Conservation (phyloP, 257 asterid species). For the Ballota nigra region DNA sequence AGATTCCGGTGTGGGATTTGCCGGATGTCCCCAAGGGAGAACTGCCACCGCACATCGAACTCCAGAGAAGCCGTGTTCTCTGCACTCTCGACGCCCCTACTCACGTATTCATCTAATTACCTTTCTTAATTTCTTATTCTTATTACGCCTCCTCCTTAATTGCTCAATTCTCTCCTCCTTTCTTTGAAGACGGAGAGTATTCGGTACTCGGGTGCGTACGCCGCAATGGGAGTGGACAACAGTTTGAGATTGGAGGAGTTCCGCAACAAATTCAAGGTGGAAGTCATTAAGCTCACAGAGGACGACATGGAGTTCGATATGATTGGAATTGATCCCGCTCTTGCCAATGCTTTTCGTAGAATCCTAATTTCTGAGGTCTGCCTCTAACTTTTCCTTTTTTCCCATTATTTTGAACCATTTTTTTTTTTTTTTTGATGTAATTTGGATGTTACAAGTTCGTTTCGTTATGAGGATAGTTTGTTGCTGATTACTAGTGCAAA, state of each 20-base stretch:
- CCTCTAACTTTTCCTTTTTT: neutral
- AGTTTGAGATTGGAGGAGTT: constrained; percentile 64
- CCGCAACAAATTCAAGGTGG: constrained; percentile 62
- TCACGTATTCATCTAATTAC: constrained; percentile 36
- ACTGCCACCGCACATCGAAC: constrained; percentile 65
- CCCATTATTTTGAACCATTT: neutral
- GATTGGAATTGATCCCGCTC: constrained; percentile 85
- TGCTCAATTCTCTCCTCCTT: neutral
- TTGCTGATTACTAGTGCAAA: neutral
- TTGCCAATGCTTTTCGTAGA: constrained; percentile 92
- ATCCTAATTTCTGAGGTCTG: constrained; percentile 89
- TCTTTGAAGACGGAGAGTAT: constrained; percentile 59
- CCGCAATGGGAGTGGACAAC: constrained; percentile 83
- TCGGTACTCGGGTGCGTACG: constrained; percentile 84
- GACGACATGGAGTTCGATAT: constrained; percentile 83
- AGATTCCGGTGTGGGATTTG: constrained; percentile 78
- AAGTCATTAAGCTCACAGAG: constrained; percentile 47
- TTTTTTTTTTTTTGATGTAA: neutral
- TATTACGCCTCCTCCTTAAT: neutral
- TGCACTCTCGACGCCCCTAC: constrained; percentile 76
- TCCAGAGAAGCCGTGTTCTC: constrained; percentile 66
- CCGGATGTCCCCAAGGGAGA: constrained; percentile 77
- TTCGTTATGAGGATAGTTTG: neutral
- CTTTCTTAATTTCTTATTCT: neutral
- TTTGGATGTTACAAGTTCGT: neutral